Conservation (phyloP, 2,329 filamentous ascomycete species). For the Cercospora janseana region DNA sequence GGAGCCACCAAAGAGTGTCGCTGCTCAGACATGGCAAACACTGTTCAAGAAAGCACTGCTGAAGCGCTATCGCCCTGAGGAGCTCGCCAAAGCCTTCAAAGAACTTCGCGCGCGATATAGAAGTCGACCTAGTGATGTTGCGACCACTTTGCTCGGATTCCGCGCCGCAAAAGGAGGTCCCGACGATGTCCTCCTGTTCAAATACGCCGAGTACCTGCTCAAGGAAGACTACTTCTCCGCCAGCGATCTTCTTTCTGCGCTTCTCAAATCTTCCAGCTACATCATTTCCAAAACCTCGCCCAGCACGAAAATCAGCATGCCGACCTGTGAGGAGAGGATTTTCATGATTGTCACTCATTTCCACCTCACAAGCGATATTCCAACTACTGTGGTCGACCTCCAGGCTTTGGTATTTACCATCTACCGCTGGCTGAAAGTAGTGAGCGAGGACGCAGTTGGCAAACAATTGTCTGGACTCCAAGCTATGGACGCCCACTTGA, state of each 20-base stretch:
- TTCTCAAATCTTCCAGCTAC: slow-evolving; percentile 32
- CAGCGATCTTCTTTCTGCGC: slow-evolving; percentile 32
- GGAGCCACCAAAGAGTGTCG: slow-evolving; percentile 14
- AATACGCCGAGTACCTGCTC: slow-evolving; percentile 33
- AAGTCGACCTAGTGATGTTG: slow-evolving; percentile 23
- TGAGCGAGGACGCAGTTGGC: slow-evolving; percentile 33
- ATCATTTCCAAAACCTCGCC: slow-evolving; percentile 7
- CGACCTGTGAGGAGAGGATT: slow-evolving; percentile 36
- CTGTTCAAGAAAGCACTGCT: slow-evolving; percentile 24
- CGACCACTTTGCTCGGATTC: slow-evolving; percentile 28
- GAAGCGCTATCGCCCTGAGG: slow-evolving; percentile 16
- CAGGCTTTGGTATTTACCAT: slow-evolving; percentile 29
- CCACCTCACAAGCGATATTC: slow-evolving; percentile 26
- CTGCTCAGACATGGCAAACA: slow-evolving; percentile 23
- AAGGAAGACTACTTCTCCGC: slow-evolving; percentile 26
- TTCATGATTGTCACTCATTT: slow-evolving; percentile 33
- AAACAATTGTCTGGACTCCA: slow-evolving; percentile 34
- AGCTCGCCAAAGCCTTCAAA: slow-evolving; percentile 21
- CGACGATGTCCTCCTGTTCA: slow-evolving; percentile 35
- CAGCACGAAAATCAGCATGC: slow-evolving; percentile 22
- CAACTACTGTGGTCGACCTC: slow-evolving; percentile 20
- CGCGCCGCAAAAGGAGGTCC: slow-evolving; percentile 20
- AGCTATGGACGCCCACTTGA: slow-evolving; percentile 27
- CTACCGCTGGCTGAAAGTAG: slow-evolving; percentile 33
- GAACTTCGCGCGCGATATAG: slow-evolving; percentile 18